These are phyloP conservation scores for Mucor indicus DNA, from an alignment of 371 early-diverging fungal genomes.

Conservation along the genomic window DNA sequence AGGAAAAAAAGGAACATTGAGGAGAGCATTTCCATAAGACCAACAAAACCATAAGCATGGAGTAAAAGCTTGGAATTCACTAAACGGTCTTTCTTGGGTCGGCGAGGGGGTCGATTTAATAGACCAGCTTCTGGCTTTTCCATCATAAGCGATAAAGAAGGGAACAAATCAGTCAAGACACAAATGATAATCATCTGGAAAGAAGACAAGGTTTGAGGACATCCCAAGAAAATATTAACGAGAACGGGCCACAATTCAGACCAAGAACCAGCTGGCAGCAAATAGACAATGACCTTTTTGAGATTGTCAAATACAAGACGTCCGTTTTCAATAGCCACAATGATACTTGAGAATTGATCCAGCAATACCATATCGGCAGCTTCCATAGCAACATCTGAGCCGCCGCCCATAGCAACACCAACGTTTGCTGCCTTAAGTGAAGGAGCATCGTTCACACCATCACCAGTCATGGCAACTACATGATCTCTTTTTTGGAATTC, in stretches of 20 bases:
- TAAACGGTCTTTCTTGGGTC: constrained; percentile 57
- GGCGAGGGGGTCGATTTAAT: constrained; percentile 58
- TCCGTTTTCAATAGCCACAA: constrained; percentile 75
- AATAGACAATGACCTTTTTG: constrained; percentile 75
- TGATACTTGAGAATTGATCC: constrained; percentile 72
- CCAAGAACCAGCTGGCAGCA: constrained; percentile 72
- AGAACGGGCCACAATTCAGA: constrained; percentile 71
- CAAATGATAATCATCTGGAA: constrained; percentile 68
- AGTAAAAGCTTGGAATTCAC: constrained; percentile 49
- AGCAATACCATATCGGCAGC: constrained; percentile 74
- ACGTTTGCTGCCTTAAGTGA: constrained; percentile 78
- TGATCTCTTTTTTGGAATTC: constrained; percentile 65
- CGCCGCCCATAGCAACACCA: constrained; percentile 76
- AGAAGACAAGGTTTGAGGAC: constrained; percentile 61
- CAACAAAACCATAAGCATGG: constrained; percentile 68
- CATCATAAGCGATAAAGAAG: constrained; percentile 64
- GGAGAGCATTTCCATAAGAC: constrained; percentile 55
- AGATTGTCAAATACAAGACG: constrained; percentile 82
- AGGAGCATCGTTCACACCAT: constrained; percentile 94
- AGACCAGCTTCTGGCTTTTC: constrained; percentile 65
- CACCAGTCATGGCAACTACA: constrained; percentile 81
- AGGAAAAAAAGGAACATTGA: constrained; percentile 62
- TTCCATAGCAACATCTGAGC: constrained; percentile 78
- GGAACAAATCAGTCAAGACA: constrained; percentile 45
- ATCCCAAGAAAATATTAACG: constrained; percentile 65